Evolutionary conservation across 2,329 filamentous ascomycete genomes (phyloP), one percentile per base, ranked within the genome.

Genomic region (Graphilbum fragrans): DNA sequence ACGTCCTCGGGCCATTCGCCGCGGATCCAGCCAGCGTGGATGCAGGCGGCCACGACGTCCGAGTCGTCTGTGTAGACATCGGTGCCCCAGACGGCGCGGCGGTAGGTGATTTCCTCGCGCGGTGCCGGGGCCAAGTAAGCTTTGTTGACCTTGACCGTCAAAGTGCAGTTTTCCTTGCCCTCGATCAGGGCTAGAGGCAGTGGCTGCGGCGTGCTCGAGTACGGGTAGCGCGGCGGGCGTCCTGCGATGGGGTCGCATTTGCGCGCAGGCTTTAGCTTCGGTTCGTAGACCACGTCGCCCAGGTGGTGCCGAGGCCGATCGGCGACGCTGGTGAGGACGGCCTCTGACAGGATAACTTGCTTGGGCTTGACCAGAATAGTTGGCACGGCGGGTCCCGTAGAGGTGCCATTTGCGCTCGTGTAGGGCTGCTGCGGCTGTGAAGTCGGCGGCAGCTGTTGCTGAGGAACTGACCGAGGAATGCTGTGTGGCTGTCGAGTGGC

Each of bases 51-150:
- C 20, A 98, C 73, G 1, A 92, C 78, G 55, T 98, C 92, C 0
- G 87, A 94, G 59, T 98, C 92, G 52, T 98, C 92, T 0, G 87
- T 94, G 56, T 96, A 96, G 7, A 98, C 74, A 31, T 93, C 88
- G 0, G 86, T 92, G 1, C 92, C 92, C 88, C 90, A 98, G 0
- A 98, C 59, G 8, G 85, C 84, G 18, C 82, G 74, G 27, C 86
- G 75, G 8, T 77, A 65, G 11, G 87, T 93, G 39, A 96, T 88
- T 50, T 93, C 85, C 55, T 92, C 84, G 23, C 90, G 74, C 20
- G 83, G 75, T 8, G 69, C 62, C 1, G 76, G 60, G 9, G 74
- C 75, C 8, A 98, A 66, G 52, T 92, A 86, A 37, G 83, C 75
- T 22, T 83, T 77, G 2, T 88, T 82, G 7, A 98, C 79, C 52